Percentiles rank a stretch among this genome's conserved stretches.
These are phyloP conservation scores for Pelargonium exstipulatum DNA, from an alignment of 441 rosid genomes.

Conservation along the genomic window DNA sequence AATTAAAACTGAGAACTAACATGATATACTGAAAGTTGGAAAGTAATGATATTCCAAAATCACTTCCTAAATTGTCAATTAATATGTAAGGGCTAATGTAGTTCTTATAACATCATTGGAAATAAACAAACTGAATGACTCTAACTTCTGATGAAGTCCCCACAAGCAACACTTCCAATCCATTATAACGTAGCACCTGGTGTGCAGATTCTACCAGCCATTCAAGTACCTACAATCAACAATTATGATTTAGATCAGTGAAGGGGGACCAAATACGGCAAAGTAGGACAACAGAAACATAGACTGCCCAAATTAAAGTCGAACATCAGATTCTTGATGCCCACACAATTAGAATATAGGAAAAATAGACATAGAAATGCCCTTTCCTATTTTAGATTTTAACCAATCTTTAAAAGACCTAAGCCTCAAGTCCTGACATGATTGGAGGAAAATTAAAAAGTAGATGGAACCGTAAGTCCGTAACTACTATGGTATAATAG, in stretches of 20 bases:
- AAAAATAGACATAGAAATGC: background rate
- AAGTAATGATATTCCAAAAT: constrained; percentile 6
- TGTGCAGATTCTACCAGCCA: constrained; percentile 12
- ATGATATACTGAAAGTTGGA: background rate
- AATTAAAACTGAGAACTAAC: background rate
- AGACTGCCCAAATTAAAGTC: background rate
- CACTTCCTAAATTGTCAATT: constrained; percentile 7
- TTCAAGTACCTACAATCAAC: constrained; percentile 25
- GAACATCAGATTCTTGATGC: background rate
- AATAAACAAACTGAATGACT: constrained; percentile 8
- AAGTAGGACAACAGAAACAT: background rate
- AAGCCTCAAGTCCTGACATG: background rate
- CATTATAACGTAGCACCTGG: constrained; percentile 11
- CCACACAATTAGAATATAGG: background rate
- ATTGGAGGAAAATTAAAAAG: background rate
- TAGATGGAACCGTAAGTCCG: background rate
- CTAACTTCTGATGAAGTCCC: constrained; percentile 15
- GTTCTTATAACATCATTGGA: background rate
- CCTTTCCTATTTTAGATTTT: background rate
- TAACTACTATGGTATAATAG: background rate
- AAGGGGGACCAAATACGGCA: background rate
- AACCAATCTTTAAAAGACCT: background rate
- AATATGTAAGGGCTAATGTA: background rate
- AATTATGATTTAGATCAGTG: background rate
- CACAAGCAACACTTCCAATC: constrained; percentile 9